These are phyloP conservation scores for Ceratopteris richardii DNA, from an alignment of 75 land plant species.

Conservation along the genomic window DNA sequence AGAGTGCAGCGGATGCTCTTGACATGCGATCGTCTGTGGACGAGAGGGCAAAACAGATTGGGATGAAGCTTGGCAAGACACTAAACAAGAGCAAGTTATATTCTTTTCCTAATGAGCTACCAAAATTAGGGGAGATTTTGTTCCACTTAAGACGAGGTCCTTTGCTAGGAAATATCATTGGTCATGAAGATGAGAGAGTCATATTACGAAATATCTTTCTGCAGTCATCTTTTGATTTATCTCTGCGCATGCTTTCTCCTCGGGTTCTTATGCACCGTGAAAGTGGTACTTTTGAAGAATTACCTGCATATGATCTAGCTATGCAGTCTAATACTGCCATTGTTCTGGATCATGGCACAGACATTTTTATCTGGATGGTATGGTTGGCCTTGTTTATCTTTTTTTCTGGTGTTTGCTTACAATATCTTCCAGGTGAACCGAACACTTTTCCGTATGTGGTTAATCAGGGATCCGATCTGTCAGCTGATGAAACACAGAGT, in stretches of 20 bases:
- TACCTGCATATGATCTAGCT: conserved; percentile 91
- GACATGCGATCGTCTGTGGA: conserved; percentile 67
- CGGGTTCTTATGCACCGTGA: conserved; percentile 93
- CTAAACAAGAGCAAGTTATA: conserved; percentile 52
- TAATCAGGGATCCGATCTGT: conserved; percentile 77
- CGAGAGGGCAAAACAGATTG: conserved; percentile 85
- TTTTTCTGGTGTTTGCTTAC: not conserved
- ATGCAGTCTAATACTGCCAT: conserved; percentile 95
- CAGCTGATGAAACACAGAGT: conserved; percentile 77
- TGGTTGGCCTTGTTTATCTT: not conserved
- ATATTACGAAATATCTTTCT: conserved; percentile 77
- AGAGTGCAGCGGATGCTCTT: conserved; percentile 53
- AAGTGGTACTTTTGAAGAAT: conserved; percentile 91
- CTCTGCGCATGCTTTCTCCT: conserved; percentile 94
- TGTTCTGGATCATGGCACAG: conserved; percentile 98
- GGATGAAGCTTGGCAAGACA: conserved; percentile 60
- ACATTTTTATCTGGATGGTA: conserved; percentile 98
- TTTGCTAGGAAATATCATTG: conserved; percentile 78
- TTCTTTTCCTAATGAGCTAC: conserved; percentile 68
- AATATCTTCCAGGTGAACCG: too few relatives aligned
- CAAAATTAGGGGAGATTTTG: conserved; percentile 62
- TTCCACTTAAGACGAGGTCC: conserved; percentile 97
- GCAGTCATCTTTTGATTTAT: conserved; percentile 90
- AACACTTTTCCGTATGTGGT: too few relatives aligned
- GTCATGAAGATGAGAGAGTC: conserved; percentile 98